Evolutionary conservation across 768 basidiomycete species (phyloP), one percentile per base, ranked within the genome.

Genomic region (Boletellus ananiceps): DNA sequence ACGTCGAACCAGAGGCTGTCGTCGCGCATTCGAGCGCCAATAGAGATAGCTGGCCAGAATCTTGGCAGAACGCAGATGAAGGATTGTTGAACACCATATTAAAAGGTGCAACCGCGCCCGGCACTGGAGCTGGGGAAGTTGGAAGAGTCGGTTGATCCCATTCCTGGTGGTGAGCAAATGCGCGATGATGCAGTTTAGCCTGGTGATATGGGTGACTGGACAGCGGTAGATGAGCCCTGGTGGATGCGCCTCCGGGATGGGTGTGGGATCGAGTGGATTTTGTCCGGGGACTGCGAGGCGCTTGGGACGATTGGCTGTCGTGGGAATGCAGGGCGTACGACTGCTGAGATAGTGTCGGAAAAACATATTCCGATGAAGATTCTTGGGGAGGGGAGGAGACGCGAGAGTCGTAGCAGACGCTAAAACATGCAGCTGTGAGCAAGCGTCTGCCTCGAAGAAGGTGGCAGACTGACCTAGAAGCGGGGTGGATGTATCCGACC

Each of bases 131-230:
- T 3, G 49, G n/a, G 34, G 50, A 19, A 2, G 46, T 29, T 5
- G 34, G 9, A 14, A 49, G 29, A 18, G 37, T 23, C 5, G 2
- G 42, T 19, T 40, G 51, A 32, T 9, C 19, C 48, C 49, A 46
- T 36, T 16, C 57, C 15, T 44, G 51, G 16, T 40, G 44, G 4
- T 38, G 55, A 40, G 36, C 21, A 16, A 16, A 39, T 14, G 49
- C 21, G 14, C 44, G 62, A 64, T 47, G 46, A 40, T 47, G 33
- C 40, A 49, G 44, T 57, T 46, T 62, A 37, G 54, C 45, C 32
- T 46, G 53, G 7, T 39, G 44, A 60, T 58, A 53, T 15, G 51
- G 51, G 13, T 64, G 51, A 31, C 45, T 38, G 32, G 49, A 52
- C 44, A 39, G 15, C 12, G 53, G 42, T 38, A 40, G 23, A 8